Percentiles rank a stretch among this genome's conserved stretches.
Evolutionary conservation across 2,329 filamentous ascomycete species (phyloP).

Genomic region (Claviceps sp.): DNA sequence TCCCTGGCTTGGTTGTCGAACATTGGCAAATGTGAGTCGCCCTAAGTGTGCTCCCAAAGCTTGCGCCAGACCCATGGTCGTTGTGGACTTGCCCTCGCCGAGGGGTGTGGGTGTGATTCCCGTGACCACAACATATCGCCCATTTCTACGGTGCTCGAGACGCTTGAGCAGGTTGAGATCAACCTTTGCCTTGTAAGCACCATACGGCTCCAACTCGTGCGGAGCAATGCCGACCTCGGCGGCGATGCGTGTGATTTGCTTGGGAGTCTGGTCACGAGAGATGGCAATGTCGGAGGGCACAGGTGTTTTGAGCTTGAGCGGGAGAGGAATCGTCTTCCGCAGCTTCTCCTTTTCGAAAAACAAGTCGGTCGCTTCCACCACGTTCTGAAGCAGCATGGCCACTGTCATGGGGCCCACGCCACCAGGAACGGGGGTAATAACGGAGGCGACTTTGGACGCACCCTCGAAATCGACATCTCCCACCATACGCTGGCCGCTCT

Average conservation of each 20-base stretch:
- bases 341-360: conserved; percentile 76
- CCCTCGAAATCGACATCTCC: conserved; percentile 90
- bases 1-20: conserved; percentile 90
- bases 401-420: conserved; percentile 98
- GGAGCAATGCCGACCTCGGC: conserved; percentile 74
- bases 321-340: conserved; percentile 68
- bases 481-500: conserved; percentile 82
- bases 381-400: conserved; percentile 93
- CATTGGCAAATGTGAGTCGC: conserved; percentile 86
- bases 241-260: conserved; percentile 74
- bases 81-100: conserved; percentile 96
- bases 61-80: conserved; percentile 89
- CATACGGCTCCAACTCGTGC: conserved; percentile 90
- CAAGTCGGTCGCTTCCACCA: conserved; percentile 69
- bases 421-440: conserved; percentile 91
- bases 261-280: conserved; percentile 80
- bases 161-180: conserved; percentile 70
- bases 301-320: conserved; percentile 62
- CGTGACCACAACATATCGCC: conserved; percentile 82
- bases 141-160: conserved; percentile 74
- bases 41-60: conserved; percentile 81
- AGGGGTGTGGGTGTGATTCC: conserved; percentile 95
- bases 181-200: conserved; percentile 91
- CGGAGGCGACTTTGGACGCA: conserved; percentile 71
- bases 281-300: conserved; percentile 95